phyloP scores from a whole-genome alignment of 345 rosid genomes.

The Tarenaya hassleriana region DNA sequence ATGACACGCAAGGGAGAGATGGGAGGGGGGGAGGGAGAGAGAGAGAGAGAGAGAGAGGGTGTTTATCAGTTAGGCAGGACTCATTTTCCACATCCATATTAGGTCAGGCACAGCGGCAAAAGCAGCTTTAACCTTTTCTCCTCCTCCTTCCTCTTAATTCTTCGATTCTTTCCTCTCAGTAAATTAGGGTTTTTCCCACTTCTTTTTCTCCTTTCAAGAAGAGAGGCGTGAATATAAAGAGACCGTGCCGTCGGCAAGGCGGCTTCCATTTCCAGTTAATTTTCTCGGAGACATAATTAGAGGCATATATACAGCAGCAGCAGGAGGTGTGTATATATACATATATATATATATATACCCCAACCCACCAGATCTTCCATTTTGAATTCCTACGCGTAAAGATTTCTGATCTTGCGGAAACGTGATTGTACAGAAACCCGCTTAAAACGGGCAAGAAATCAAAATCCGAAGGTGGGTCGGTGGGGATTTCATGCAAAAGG shows the following conservation, averaged over 20 bases:
- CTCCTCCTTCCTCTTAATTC: conserved; percentile 10
- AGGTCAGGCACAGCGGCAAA: conserved; percentile 37
- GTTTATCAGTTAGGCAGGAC: conserved; percentile 29
- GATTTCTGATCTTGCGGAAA: conserved; percentile 17
- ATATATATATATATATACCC: too few relatives aligned
- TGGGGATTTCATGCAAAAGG: conserved; percentile 30
- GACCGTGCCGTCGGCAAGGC: neutral
- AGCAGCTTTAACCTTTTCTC: conserved; percentile 14
- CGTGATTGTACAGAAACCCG: conserved; percentile 19
- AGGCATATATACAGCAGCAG: too few relatives aligned
- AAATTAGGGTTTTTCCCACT: conserved; percentile 24
- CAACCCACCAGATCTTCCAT: neutral
- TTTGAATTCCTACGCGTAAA: conserved; percentile 2
- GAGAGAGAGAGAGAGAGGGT: too few relatives aligned
- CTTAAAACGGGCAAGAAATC: neutral
- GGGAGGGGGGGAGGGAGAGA: conserved; percentile 15
- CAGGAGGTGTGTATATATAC: too few relatives aligned
- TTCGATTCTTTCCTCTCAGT: neutral
- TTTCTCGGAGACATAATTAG: too few relatives aligned
- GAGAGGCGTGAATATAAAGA: conserved; percentile 24
- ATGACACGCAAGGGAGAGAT: conserved; percentile 26
- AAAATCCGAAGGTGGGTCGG: conserved; percentile 21
- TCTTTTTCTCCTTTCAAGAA: too few relatives aligned
- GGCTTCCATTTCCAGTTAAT: neutral
- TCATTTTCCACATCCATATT: conserved; percentile 24